Evolutionary conservation across 1,284 basidiomycete genomes (phyloP).

Genomic region (Ustilago curta): DNA sequence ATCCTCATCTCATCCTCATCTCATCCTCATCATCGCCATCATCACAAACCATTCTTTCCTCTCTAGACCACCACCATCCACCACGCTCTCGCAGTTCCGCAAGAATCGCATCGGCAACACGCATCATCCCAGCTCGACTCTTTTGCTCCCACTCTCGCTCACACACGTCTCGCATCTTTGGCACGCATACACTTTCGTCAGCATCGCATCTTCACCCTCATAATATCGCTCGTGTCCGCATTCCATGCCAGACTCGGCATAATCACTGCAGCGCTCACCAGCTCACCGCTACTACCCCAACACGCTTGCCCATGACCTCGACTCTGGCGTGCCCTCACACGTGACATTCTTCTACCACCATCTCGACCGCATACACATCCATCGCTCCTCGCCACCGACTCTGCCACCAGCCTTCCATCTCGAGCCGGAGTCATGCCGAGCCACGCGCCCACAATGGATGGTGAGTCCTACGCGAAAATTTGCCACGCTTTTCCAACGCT

Average conservation of each 20-base stretch:
- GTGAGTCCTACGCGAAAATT: constrained; percentile 12
- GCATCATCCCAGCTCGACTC: no score
- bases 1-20: no score
- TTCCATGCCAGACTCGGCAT: no score
- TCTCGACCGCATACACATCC: constrained; percentile 7
- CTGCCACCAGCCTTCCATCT: not conserved
- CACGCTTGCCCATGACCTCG: constrained; percentile 11
- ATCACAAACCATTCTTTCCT: not conserved
- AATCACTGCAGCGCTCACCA: not conserved
- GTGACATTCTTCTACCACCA: constrained; percentile 9
- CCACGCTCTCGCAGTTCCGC: not conserved
- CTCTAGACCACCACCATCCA: constrained; percentile 7
- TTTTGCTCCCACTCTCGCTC: not conserved
- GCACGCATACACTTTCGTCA: not conserved
- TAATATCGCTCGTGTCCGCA: not conserved
- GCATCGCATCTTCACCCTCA: not conserved
- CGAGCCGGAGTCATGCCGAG: constrained; percentile 33
- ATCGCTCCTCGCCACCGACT: constrained; percentile 2
- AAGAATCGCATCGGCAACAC: constrained; percentile 5
- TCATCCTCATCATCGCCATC: constrained; percentile 1
- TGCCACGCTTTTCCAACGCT: not conserved
- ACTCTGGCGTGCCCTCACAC: not conserved
- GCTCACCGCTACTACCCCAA: not conserved
- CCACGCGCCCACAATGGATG: constrained; percentile 56
- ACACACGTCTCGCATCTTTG: not conserved